phyloP scores from a whole-genome alignment of 1,284 basidiomycete genomes.

The Irpex sp. region DNA sequence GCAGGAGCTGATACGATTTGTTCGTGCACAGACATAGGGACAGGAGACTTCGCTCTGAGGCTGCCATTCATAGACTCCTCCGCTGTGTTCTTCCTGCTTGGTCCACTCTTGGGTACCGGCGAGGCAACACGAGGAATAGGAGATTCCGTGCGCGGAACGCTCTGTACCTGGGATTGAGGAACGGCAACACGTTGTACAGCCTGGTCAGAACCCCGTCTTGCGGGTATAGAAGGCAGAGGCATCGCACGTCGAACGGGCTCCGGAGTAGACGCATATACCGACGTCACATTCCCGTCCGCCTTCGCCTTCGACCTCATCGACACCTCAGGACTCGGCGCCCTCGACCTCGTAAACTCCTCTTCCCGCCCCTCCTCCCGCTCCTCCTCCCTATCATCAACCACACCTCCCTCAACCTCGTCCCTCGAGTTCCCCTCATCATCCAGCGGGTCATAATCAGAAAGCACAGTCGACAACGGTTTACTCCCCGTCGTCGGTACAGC shows the following conservation, averaged over 20 bases:
- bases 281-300: not conserved
- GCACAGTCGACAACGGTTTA: not conserved
- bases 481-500: not conserved
- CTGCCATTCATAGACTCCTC: not conserved
- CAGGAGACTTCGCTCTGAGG: not conserved
- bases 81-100: not conserved
- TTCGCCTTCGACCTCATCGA: not conserved
- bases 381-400: not conserved
- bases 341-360: conserved; percentile 1
- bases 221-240: conserved; percentile 1
- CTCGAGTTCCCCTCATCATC: not conserved
- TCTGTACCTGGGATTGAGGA: not conserved
- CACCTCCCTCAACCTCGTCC: not conserved
- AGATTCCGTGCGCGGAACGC: conserved; percentile 8
- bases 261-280: not conserved
- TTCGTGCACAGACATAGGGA: not conserved
- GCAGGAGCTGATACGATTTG: not conserved
- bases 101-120: conserved; percentile 5
- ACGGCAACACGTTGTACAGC: not conserved
- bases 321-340: conserved; percentile 1
- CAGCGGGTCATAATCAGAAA: not conserved
- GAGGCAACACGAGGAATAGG: conserved; percentile 7
- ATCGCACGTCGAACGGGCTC: not conserved
- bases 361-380: conserved; percentile 6
- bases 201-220: not conserved